These are phyloP conservation scores for Wickerhamomyces alni DNA, from an alignment of 805 yeast species.

Conservation along the genomic window DNA sequence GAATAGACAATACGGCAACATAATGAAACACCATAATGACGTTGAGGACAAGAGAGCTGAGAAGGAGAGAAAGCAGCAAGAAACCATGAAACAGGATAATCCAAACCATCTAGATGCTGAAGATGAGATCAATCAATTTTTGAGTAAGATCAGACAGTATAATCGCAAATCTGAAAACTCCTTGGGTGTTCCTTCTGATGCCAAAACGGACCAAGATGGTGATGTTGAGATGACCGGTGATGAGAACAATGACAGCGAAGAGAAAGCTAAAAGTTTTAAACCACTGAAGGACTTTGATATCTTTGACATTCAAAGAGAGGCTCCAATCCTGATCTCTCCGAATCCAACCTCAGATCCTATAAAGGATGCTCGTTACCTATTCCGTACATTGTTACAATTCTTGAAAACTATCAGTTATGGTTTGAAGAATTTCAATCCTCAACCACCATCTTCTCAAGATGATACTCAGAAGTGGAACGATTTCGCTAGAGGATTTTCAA, in stretches of 20 bases:
- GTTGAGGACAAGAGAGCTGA: conserved; percentile 40
- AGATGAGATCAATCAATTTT: conserved; percentile 26
- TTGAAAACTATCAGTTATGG: conserved; percentile 87
- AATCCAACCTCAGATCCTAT: conserved; percentile 51
- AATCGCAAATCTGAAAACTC: conserved; percentile 1
- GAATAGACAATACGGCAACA: conserved; percentile 63
- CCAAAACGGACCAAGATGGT: conserved; percentile 19
- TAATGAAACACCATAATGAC: conserved; percentile 54
- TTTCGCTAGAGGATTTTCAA: conserved; percentile 74
- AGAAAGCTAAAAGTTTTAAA: too few relatives aligned
- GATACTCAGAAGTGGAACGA: conserved; percentile 72
- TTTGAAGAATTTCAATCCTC: conserved; percentile 83
- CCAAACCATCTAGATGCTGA: conserved; percentile 33
- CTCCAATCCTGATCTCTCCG: conserved; percentile 57
- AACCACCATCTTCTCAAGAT: conserved; percentile 48
- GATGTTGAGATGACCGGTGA: conserved; percentile 21
- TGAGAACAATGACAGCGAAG: too few relatives aligned
- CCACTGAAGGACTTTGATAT: conserved; percentile 26
- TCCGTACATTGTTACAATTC: conserved; percentile 85
- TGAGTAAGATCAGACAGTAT: conserved; percentile 18
- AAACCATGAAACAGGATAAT: conserved; percentile 22
- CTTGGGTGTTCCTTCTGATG: neutral
- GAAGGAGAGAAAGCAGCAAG: conserved; percentile 35
- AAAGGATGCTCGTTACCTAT: conserved; percentile 82
- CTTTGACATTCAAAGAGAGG: conserved; percentile 38